Evolutionary conservation across 768 basidiomycete species (phyloP).

Genomic region (Pleurotus citrinopileatus): DNA sequence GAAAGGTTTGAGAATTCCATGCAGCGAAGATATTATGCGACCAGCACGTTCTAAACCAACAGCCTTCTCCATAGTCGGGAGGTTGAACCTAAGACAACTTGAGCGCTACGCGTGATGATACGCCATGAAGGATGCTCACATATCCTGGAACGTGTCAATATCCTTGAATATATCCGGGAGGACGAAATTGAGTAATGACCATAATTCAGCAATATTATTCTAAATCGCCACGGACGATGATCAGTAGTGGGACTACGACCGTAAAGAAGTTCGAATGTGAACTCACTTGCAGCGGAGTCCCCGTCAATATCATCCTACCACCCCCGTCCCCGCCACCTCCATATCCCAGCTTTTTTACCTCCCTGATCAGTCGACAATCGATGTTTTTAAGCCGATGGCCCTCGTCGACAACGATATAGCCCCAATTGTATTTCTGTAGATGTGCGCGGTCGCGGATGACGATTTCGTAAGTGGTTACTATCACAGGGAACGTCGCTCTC

Average conservation of each 20-base stretch:
- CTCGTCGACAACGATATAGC: conserved; percentile 95
- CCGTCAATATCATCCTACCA: conserved; percentile 91
- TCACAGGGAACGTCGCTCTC: conserved; percentile 57
- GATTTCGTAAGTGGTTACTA: conserved; percentile 91
- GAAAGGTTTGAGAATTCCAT: conserved; percentile 94
- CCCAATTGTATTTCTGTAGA: conserved; percentile 65
- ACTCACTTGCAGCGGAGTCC: conserved; percentile 91
- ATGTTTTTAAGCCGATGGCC: conserved; percentile 93
- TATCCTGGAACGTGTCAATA: conserved; percentile 85
- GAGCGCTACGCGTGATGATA: not conserved
- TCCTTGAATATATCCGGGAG: conserved; percentile 93
- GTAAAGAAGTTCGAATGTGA: too few relatives aligned
- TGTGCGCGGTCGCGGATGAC: conserved; percentile 78
- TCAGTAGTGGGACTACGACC: too few relatives aligned
- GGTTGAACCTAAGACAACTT: conserved; percentile 54
- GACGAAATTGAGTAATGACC: conserved; percentile 95
- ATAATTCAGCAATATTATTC: conserved; percentile 95
- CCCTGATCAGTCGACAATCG: conserved; percentile 84
- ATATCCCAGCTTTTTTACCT: conserved; percentile 69
- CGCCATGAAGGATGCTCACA: conserved; percentile 40
- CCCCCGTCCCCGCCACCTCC: not conserved
- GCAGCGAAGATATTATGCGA: conserved; percentile 73
- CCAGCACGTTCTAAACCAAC: conserved; percentile 58
- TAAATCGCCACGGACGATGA: conserved; percentile 34
- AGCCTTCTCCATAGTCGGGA: conserved; percentile 57